phyloP scores from a whole-genome alignment of 495 filamentous ascomycete species.

The Ramalina intermedia region DNA sequence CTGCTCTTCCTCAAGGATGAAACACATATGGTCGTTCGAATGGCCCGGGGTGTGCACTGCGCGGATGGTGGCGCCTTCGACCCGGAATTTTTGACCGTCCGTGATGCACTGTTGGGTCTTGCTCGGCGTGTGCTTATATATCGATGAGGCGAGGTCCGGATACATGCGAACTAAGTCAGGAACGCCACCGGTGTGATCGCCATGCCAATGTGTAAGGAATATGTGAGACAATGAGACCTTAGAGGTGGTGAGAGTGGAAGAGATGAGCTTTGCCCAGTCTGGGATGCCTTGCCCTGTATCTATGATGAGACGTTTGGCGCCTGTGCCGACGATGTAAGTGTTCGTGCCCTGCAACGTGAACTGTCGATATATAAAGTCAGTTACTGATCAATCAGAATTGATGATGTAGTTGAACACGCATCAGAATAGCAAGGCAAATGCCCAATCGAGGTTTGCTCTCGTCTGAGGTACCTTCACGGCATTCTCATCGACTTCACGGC shows the following conservation, averaged over 20 bases:
- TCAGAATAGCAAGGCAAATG: too few species aligned
- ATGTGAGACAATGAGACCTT: conserved; percentile 37
- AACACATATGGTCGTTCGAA: conserved; percentile 33
- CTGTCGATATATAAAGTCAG: too few species aligned
- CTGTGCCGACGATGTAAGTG: conserved; percentile 63
- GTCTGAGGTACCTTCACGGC: too few species aligned
- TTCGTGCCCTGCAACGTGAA: conserved; percentile 46
- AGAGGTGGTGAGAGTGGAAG: conserved; percentile 35
- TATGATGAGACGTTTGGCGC: conserved; percentile 44
- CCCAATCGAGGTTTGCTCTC: too few species aligned
- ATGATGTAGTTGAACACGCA: too few species aligned
- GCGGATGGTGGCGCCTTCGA: conserved; percentile 28
- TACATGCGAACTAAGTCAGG: conserved; percentile 40
- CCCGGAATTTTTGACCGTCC: conserved; percentile 25
- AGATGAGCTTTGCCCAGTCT: conserved; percentile 37
- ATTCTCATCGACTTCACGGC: too few species aligned
- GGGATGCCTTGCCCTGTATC: conserved; percentile 42
- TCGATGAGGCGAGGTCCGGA: conserved; percentile 18
- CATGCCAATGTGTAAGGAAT: conserved; percentile 73
- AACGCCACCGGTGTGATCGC: conserved; percentile 63
- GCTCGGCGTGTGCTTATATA: conserved; percentile 33
- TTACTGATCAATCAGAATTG: too few species aligned
- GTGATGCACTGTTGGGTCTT: conserved; percentile 29
- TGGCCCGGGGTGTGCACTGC: conserved; percentile 30
- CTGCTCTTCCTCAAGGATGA: conserved; percentile 41